phyloP scores from a whole-genome alignment of 2,329 filamentous ascomycete species.

The Pseudogymnoascus sp. region DNA sequence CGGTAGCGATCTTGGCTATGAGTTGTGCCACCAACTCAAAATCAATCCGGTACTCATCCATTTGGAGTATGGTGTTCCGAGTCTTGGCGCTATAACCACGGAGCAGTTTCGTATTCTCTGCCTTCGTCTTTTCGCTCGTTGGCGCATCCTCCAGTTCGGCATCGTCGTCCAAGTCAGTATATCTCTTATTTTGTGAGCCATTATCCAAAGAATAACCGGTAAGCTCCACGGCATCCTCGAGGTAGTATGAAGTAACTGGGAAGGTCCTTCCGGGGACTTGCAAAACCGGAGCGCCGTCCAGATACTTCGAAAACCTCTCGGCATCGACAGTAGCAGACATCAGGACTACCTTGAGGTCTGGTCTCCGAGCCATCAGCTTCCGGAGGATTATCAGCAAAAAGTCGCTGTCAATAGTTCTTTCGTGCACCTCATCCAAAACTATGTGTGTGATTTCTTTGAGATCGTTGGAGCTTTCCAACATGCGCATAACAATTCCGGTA shows the following conservation, averaged over 20 bases:
- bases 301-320: constrained; percentile 80
- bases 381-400: constrained; percentile 89
- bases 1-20: constrained; percentile 65
- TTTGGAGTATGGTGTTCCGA: constrained; percentile 61
- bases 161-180: constrained; percentile 58
- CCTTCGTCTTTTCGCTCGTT: constrained; percentile 35
- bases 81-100: constrained; percentile 70
- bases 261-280: constrained; percentile 91
- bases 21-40: constrained; percentile 78
- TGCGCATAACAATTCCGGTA: constrained; percentile 89
- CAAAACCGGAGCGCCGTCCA: constrained; percentile 76
- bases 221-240: constrained; percentile 87
- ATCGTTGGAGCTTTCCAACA: constrained; percentile 85
- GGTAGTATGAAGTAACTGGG: constrained; percentile 76
- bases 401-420: constrained; percentile 92
- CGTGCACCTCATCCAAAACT: constrained; percentile 95
- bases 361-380: constrained; percentile 66
- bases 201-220: constrained; percentile 63
- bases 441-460: constrained; percentile 86
- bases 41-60: constrained; percentile 89
- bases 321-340: constrained; percentile 98
- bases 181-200: constrained; percentile 36
- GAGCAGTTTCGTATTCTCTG: constrained; percentile 56
- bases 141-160: constrained; percentile 40
- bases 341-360: constrained; percentile 82